Evolutionary conservation across 2,329 filamentous ascomycete genomes (phyloP), one percentile per base, ranked within the genome.

Genomic region (Capronia americana): DNA sequence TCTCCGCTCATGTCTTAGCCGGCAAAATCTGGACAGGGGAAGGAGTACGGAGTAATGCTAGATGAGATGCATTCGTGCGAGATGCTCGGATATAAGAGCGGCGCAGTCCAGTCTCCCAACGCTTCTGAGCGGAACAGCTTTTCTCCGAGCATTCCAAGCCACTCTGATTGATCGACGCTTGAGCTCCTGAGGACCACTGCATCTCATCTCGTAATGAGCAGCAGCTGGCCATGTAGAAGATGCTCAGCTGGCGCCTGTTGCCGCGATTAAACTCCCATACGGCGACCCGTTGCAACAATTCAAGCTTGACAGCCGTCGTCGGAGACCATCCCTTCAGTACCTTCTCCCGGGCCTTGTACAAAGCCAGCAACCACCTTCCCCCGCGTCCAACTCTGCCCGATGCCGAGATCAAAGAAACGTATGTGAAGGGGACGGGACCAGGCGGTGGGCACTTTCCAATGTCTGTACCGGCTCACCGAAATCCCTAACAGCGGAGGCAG

Each of bases 381-480:
- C 89, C 92, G 5, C 88, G 93, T 3, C 71, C 70, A 2, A 89
- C 90, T 14, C 86, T 88, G 12, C 85, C 88, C 12, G 93, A 97
- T 71, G 81, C 84, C 20, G 93, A 97, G 60, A 88, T 98, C 71
- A 88, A 90, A 64, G 92, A 97, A 75, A 86, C 85, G 50, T 98
- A 96, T 79, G 84, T 99, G 67, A 96, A 95, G 77, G 95, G 95
- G 73, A 91, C 88, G 72, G 95, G 95, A 1, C 94, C 95, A 0
- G 95, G 95, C 26, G 95, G 95, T 44, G 38, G 38, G 38, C 38
- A n/a, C 38, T n/a, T n/a, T 44, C 38, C 38, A 17, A 17, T 41
- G 38, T 41, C 17, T 17, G 38, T 41, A 17, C 6, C 4, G 5
- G 12, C 38, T 41, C 38, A n/a, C 12, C 14, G 38, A 17, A 41